Base-by-base conservation (phyloP, 768 basidiomycete species). In the Psilocybe cubensis region DNA sequence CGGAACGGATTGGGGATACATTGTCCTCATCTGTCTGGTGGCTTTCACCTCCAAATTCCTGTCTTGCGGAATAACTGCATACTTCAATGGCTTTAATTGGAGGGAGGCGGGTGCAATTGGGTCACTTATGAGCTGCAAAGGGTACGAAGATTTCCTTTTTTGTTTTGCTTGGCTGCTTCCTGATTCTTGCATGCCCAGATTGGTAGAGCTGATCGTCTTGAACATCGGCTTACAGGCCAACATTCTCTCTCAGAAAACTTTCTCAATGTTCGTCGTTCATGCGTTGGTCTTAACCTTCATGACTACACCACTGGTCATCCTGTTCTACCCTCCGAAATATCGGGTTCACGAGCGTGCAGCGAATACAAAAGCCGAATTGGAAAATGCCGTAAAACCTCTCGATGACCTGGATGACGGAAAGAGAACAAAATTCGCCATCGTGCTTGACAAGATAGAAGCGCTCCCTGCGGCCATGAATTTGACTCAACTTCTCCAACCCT, bases 211-310 rank as follows among this genome's bases (percentile, higher is more conserved):
- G 21, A 95, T 97, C 60, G 94, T 95, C 7, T 83, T 96, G 67
- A 97, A 97, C 68, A 86, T 96, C 60, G 94, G 94, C 49, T 78
- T 92, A 8, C 70, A 78, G 58, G 91, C 91, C 3, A 72, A 74
- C 9, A 85, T 91, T 54, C 78, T 90, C 45, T 78, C 84, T 64
- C 72, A 77, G 0, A 81, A 84, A 18, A 83, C 89, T 7, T 94
- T 96, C 77, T 91, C 92, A 0, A 94, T 95, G 91, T 93, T 96
- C 61, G 93, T 96, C 58, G 75, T 95, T 44, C 84, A 87, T 46
- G 87, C 89, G 6, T 73, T 93, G 38, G 74, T 93, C 49, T 76
- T 94, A 44, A 94, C 93, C 0, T 87, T 91, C 74, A 82, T 92
- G 56, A 93, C 92, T 2, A 95, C 94, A 0, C 94, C 94, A 1